Evolutionary conservation across 2,329 filamentous ascomycete genomes (phyloP).

Genomic region (Trichoderma polysporum): DNA sequence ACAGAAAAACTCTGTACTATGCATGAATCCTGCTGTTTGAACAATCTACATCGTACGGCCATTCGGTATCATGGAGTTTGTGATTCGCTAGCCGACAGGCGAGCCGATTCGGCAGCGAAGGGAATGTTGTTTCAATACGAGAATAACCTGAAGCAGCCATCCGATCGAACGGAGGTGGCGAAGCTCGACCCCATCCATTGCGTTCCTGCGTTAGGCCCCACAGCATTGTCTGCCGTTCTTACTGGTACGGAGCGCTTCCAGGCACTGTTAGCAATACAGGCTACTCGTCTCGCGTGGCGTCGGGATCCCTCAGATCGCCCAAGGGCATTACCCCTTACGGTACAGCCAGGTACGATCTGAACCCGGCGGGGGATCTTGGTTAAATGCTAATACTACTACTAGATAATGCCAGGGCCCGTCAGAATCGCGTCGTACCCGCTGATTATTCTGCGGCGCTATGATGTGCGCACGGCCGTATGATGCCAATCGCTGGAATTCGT

Average conservation of each 20-base stretch:
- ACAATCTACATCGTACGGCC: background rate
- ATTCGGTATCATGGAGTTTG: background rate
- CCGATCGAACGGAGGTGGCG: conserved; percentile 16
- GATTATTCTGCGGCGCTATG: background rate
- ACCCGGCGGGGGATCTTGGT: background rate
- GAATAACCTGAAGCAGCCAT: conserved; percentile 17
- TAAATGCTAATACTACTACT: background rate
- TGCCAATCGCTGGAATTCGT: too few species aligned
- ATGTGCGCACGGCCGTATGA: background rate
- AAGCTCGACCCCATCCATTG: conserved; percentile 10
- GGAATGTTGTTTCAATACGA: conserved; percentile 16
- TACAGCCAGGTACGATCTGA: background rate
- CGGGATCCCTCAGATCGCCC: background rate
- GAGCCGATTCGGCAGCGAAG: background rate
- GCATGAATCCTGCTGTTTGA: background rate
- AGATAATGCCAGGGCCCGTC: background rate
- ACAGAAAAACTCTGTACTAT: background rate
- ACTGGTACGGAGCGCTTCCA: background rate
- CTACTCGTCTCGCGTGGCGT: background rate
- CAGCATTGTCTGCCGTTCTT: background rate
- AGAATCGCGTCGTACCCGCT: background rate
- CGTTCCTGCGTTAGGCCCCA: background rate
- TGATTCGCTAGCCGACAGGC: background rate
- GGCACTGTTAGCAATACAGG: background rate
- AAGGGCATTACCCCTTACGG: background rate